Conservation (phyloP, 805 yeast species). For the Millerozyma miso region DNA sequence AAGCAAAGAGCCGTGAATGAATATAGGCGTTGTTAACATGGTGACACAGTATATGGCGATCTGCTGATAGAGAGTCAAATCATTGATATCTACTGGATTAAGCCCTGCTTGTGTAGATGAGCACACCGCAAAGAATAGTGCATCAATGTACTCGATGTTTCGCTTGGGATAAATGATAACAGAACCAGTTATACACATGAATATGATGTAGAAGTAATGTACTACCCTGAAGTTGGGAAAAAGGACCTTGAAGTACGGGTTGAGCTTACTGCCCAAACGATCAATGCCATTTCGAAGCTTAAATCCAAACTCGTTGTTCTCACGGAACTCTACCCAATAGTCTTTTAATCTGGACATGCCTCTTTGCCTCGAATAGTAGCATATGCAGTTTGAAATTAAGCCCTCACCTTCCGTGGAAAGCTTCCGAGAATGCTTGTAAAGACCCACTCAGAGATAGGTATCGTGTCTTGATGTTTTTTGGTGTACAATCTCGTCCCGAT, state of each 20-base stretch:
- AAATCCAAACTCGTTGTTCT: conserved; percentile 12
- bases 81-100: conserved; percentile 70
- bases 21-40: conserved; percentile 77
- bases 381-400: not conserved
- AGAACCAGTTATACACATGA: conserved; percentile 61
- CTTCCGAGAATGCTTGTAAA: not conserved
- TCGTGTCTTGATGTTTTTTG: not conserved
- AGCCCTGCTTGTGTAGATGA: conserved; percentile 90
- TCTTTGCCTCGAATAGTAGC: not conserved
- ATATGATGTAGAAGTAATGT: conserved; percentile 68
- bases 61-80: conserved; percentile 72
- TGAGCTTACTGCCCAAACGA: conserved; percentile 26
- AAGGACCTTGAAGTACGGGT: conserved; percentile 38
- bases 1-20: conserved; percentile 75
- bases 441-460: not conserved
- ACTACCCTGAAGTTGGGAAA: conserved; percentile 58
- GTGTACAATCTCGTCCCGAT: not conserved
- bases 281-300: conserved; percentile 33
- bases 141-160: conserved; percentile 68
- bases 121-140: conserved; percentile 70
- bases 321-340: not conserved
- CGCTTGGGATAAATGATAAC: conserved; percentile 73
- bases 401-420: not conserved
- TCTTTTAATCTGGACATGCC: not conserved
- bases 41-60: conserved; percentile 60